phyloP scores from a whole-genome alignment of 1,284 basidiomycete genomes.

The Malassezia pachydermatis region DNA sequence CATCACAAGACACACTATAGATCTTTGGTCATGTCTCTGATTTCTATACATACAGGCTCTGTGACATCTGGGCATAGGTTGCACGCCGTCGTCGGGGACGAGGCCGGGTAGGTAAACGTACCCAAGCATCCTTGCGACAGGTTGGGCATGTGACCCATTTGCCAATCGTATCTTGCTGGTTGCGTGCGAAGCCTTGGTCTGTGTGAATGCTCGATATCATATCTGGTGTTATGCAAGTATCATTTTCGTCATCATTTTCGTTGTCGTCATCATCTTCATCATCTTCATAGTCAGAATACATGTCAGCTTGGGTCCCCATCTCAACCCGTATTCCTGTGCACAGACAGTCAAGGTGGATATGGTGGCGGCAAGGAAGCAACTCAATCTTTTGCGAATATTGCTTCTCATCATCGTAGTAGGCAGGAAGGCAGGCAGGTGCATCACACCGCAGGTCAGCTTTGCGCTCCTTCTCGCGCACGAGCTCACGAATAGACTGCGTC shows the following conservation, averaged over 20 bases:
- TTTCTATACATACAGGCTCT: too few species aligned
- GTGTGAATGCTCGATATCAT: background rate
- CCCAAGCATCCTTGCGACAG: slow-evolving; percentile 41
- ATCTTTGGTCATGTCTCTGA: too few species aligned
- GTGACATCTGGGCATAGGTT: too few species aligned
- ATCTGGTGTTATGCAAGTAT: background rate
- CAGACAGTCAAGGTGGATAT: slow-evolving; percentile 40
- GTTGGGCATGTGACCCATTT: slow-evolving; percentile 41
- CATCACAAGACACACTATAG: too few species aligned
- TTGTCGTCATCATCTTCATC: slow-evolving; percentile 10
- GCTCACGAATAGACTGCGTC: slow-evolving; percentile 25
- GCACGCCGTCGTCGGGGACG: slow-evolving; percentile 19
- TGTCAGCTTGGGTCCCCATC: slow-evolving; percentile 2
- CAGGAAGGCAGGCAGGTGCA: slow-evolving; percentile 32
- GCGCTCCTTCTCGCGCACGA: slow-evolving; percentile 29
- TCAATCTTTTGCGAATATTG: slow-evolving; percentile 20
- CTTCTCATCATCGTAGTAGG: slow-evolving; percentile 15
- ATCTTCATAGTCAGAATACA: slow-evolving; percentile 1
- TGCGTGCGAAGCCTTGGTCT: background rate
- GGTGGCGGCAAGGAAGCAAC: slow-evolving; percentile 37
- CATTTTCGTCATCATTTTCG: slow-evolving; percentile 15
- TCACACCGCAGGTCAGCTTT: slow-evolving; percentile 35
- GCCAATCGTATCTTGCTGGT: slow-evolving; percentile 18
- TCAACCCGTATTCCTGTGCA: slow-evolving; percentile 35
- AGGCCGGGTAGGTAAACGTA: slow-evolving; percentile 25